phyloP scores from a whole-genome alignment of 139 green algal genomes.

The Closterium sp. region DNA sequence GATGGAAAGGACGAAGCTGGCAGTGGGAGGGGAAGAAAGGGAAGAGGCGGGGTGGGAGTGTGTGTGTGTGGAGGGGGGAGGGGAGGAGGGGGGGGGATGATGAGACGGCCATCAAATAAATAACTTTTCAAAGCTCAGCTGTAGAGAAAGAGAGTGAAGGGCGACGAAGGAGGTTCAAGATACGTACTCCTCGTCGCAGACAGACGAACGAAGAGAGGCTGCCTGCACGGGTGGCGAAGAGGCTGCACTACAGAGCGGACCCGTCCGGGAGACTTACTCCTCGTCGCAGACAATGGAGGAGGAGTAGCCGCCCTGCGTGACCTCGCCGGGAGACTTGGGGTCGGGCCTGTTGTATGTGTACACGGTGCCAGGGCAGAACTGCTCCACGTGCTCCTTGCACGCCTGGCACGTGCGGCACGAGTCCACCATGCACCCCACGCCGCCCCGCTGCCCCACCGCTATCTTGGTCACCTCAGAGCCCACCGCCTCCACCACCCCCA shows the following conservation, averaged over 20 bases:
- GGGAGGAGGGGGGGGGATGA: not conserved
- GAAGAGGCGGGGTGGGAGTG: too few species aligned
- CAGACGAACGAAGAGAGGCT: too few species aligned
- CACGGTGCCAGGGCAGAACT: conserved; percentile 58
- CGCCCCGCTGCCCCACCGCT: conserved; percentile 71
- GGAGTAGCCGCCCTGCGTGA: conserved; percentile 73
- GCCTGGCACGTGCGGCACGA: conserved; percentile 60
- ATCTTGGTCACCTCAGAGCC: conserved; percentile 66
- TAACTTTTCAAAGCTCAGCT: too few species aligned
- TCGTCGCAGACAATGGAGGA: conserved; percentile 63
- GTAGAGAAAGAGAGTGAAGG: not conserved
- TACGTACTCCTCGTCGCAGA: not conserved
- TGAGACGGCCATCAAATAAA: not conserved
- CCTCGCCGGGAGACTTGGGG: conserved; percentile 49
- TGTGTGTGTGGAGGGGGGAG: too few species aligned
- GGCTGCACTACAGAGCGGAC: not conserved
- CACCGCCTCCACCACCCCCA: conserved; percentile 58
- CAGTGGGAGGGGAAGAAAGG: not conserved
- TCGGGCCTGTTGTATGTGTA: conserved; percentile 71
- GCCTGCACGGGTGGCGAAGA: too few species aligned
- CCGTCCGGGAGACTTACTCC: conserved; percentile 39
- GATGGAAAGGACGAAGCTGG: conserved; percentile 54
- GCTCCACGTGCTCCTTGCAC: conserved; percentile 44
- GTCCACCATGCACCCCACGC: conserved; percentile 75
- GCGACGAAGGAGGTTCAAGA: not conserved